Evolutionary conservation across 306 rosid genomes (phyloP), one percentile per base, ranked within the genome.

Genomic region (Comarum palustre): DNA sequence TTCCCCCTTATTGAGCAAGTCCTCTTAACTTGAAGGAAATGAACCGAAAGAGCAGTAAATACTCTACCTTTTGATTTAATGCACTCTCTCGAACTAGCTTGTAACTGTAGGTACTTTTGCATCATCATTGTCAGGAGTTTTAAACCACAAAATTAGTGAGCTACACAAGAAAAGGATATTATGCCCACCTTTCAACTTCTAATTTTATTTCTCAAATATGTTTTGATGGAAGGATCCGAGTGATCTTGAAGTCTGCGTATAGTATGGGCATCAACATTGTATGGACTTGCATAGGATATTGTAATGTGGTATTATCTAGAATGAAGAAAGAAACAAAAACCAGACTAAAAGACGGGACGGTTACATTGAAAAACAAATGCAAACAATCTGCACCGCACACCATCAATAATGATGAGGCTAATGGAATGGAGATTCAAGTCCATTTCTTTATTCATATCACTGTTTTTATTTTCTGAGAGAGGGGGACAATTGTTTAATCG

Each of bases 331-430:
- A 24, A 46, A 57, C 43, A 36, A 67, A 19, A 36, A 25, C 2
- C 20, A 19, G 42, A 25, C 46, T 12, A 54, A 42, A 54, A 24
- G 14, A 27, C 3, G 32, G 14, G 36, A 55, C 27, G 39, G 61
- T 46, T 59, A 20, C n/a, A 8, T 57, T 67, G 17, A 14, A 58
- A 43, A 58, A 17, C 5, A 47, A 36, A 66, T 7, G 29, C 10
- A 58, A 12, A 25, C 34, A 2, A n/a, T n/a, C n/a, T n/a, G n/a
- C n/a, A n/a, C n/a, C n/a, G 39, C 55, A 10, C 63, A 10, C 0
- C 9, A 69, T 34, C 5, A 29, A 51, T 48, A 24, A 74, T 69
- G 74, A 57, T 55, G 63, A 70, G 70, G 74, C 48, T 22, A 34
- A 15, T 8, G 65, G 55, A 27, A 29, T 68, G 73, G 38, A 46